Base-by-base conservation (phyloP, 257 asterid species). In the Lavandula angustifolia region DNA sequence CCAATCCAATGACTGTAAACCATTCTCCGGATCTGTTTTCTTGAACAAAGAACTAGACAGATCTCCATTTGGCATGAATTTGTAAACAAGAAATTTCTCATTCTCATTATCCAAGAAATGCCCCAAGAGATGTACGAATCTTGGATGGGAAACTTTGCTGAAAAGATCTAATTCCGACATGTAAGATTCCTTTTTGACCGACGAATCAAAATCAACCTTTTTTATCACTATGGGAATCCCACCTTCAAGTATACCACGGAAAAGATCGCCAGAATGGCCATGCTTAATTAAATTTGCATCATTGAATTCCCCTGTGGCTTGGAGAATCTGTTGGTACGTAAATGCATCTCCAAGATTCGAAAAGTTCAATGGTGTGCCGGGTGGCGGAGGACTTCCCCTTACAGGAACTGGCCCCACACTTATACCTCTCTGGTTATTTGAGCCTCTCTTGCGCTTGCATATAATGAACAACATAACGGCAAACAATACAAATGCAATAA, bases 1-100 rank as follows among this genome's bases (percentile, higher is more conserved):
- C 99, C 99, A 94, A 84, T 94, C 99, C 72, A 94, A 71, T 9
- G 99, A 89, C 73, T 87, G 91, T 42, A 90, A 76, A 64, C 83
- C 73, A 18, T 80, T 95, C 43, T 78, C 87, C 0, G 82, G 65
- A 73, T 64, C 75, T 9, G 73, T 73, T 76, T 90, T 90, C 84
- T 80, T 84, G 82, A 85, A 94, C 78, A 94, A 76, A 52, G 95
- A 86, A 72, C 84, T 88, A 6, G 95, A 81, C 72, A 94, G 73
- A 72, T 94, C 95, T 57, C 96, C 82, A 47, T 90, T 86, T 3
- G 91, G 97, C 95, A 90, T 82, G 69, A 74, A 79, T 71, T 87
- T 94, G 66, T 94, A 94, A 54, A 94, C 87, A 55, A 94, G 71
- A 75, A 84, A 86, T 78, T 86, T 90, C 76, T 84, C 92, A 9